Base-by-base conservation (phyloP, 2,329 filamentous ascomycete genomes). In the Pezicula neosporulosa region DNA sequence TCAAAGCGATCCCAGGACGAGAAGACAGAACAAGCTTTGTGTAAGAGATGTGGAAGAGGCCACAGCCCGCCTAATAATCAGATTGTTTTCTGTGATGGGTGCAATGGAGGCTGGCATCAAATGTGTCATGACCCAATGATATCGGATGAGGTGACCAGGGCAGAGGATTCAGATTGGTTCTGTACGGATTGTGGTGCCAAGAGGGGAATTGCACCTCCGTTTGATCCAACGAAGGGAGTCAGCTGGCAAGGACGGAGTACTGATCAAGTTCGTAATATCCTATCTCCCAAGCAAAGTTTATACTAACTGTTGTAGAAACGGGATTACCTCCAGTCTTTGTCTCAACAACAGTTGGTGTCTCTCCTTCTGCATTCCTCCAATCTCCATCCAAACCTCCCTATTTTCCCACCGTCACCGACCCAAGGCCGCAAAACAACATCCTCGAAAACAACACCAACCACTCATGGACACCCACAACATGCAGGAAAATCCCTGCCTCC, bases 71-170 rank as follows among this genome's bases (percentile, higher is more conserved):
- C 75, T n/a, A 82, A 74, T 59, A 94, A 94, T 70, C 81, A 85
- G 70, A 92, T 95, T 65, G 89, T 94, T 3, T 90, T 92, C 68
- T 95, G 90, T 71, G 88, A 93, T 68, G 84, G 84, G 15, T 95
- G 90, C 72, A 89, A 90, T 65, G 76, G 77, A 28, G 82, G 85
- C 39, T 95, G 90, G 80, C 90, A 95, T 68, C 88, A 91, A 66
- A 82, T 83, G 61, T 95, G 90, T 63, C 89, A 95, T 66, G 80
- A 88, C 52, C 89, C 89, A 1, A 78, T 80, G 8, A 89, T 95
- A 54, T 77, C 79, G n/a, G 80, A 86, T 55, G 81, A 85, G 16
- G 81, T 87, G 18, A 80, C 92, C 44, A 77, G 77, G 35, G 79
- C 89, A 54, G 75, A 83, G 56, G 80, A 82, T 55, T 81, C 81